These are phyloP conservation scores for Beta corolliflora DNA, from an alignment of 179 eudicot species.

Conservation along the genomic window DNA sequence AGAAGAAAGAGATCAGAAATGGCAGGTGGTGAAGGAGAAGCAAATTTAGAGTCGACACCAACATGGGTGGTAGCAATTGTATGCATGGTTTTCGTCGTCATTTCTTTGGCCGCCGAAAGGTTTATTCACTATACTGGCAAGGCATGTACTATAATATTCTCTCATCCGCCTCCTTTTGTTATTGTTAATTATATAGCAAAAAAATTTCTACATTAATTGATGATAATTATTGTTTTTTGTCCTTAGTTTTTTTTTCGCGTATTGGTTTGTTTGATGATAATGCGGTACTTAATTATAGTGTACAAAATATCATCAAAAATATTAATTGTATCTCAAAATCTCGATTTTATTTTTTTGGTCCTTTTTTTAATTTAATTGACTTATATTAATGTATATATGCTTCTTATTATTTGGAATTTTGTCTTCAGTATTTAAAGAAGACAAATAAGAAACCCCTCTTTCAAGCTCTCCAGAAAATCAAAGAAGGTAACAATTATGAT, in stretches of 20 bases:
- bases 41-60: conserved; percentile 59
- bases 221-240: no score
- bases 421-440: conserved; percentile 51
- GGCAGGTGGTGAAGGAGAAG: conserved; percentile 30
- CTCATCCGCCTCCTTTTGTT: background rate
- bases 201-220: no score
- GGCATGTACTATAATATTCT: conserved; percentile 31
- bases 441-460: conserved; percentile 53
- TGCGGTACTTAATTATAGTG: no score
- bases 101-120: conserved; percentile 68
- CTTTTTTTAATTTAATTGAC: background rate
- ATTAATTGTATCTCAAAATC: no score
- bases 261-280: no score
- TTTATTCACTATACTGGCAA: conserved; percentile 71
- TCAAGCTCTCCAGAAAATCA: conserved; percentile 64
- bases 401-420: background rate
- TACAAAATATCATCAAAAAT: no score
- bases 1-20: background rate
- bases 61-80: conserved; percentile 77
- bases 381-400: background rate
- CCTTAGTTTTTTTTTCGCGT: no score
- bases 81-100: conserved; percentile 58
- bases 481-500: conserved; percentile 53
- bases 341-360: background rate
- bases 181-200: background rate